phyloP scores from a whole-genome alignment of 495 filamentous ascomycete genomes.

The Trichoderma asperelloides region DNA sequence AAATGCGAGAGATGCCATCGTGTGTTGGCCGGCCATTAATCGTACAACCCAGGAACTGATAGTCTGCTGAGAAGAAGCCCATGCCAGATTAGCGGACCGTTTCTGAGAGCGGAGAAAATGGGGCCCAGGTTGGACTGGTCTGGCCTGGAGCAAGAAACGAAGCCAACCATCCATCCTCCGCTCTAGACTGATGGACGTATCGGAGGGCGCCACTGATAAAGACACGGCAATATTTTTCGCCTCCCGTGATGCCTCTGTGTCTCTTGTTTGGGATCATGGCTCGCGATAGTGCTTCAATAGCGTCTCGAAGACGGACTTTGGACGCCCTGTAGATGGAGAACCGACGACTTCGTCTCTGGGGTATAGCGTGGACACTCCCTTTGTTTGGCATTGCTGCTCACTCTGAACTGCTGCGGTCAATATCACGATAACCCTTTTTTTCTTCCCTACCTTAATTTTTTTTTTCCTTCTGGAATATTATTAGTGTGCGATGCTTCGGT shows the following conservation, averaged over 20 bases:
- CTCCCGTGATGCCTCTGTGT: not conserved
- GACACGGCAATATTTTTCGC: not conserved
- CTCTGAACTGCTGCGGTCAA: not conserved
- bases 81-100: conserved; percentile 3
- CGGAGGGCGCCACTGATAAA: not conserved
- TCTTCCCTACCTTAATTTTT: not conserved
- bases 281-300: not conserved
- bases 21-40: not conserved
- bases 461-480: not conserved
- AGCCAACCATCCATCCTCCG: not conserved
- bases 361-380: not conserved
- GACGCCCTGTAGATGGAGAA: not conserved
- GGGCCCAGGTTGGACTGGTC: not conserved
- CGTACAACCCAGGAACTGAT: not conserved
- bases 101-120: not conserved
- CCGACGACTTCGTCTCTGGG: not conserved
- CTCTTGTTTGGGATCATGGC: not conserved
- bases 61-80: not conserved
- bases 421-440: not conserved
- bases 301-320: not conserved
- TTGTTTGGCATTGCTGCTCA: not conserved
- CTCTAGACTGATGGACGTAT: not conserved
- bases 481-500: conserved; percentile 3
- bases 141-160: not conserved
- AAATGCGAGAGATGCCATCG: not conserved